Percentiles rank a stretch among this genome's conserved stretches.
These are phyloP conservation scores for Paxillus rubicundulus DNA, from an alignment of 768 basidiomycete genomes.

Conservation along the genomic window DNA sequence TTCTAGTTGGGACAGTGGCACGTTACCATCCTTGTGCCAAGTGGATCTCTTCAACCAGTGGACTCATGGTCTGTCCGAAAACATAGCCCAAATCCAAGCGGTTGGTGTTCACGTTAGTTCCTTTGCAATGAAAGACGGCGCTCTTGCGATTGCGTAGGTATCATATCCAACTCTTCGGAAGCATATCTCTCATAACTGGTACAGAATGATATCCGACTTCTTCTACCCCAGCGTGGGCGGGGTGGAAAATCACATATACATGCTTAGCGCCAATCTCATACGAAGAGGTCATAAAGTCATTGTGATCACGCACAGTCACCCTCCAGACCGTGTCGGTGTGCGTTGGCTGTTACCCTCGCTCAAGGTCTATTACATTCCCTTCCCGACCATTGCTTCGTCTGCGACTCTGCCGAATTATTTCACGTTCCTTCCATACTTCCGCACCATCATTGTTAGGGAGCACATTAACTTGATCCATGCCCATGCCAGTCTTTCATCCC, in stretches of 20 bases:
- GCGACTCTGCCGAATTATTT: conserved; percentile 96
- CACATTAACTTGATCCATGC: conserved; percentile 85
- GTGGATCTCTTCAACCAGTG: too few relatives aligned
- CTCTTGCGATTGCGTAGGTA: conserved; percentile 30
- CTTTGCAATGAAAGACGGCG: conserved; percentile 25
- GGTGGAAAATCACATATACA: conserved; percentile 95
- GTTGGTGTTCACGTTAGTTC: background rate
- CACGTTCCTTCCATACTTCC: conserved; percentile 86
- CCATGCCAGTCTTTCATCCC: conserved; percentile 85
- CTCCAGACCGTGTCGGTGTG: conserved; percentile 81
- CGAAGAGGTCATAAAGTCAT: conserved; percentile 89
- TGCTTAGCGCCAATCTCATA: conserved; percentile 82
- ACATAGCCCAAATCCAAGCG: too few relatives aligned
- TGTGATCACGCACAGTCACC: conserved; percentile 90
- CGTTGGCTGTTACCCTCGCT: conserved; percentile 85
- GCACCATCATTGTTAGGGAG: conserved; percentile 85
- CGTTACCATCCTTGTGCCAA: too few relatives aligned
- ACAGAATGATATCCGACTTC: conserved; percentile 95
- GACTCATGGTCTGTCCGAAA: too few relatives aligned
- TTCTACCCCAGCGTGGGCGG: conserved; percentile 94
- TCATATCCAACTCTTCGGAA: background rate
- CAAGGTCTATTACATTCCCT: conserved; percentile 94
- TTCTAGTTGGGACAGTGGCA: too few relatives aligned
- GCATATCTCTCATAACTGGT: background rate
- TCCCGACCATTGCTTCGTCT: conserved; percentile 82